A percentile compares a stretch with the other conserved stretches of the same genome.
These are phyloP conservation scores for Ophiobolus disseminans DNA, from an alignment of 2,329 filamentous ascomycete species.

Conservation along the genomic window DNA sequence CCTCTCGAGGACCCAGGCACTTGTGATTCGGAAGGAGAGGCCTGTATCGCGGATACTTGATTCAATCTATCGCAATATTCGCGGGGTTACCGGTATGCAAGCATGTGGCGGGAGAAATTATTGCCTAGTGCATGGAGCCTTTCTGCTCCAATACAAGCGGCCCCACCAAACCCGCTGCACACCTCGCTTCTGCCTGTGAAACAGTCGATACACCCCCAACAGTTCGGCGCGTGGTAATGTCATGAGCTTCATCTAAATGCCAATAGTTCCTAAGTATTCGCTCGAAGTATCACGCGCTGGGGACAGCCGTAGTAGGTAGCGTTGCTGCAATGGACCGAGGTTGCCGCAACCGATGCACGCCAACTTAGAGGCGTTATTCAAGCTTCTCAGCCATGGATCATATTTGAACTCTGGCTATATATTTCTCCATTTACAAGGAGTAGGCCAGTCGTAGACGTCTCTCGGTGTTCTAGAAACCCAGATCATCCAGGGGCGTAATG, in stretches of 20 bases:
- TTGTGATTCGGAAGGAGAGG: constrained; percentile 1
- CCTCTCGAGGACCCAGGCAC: background rate
- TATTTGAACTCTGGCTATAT: constrained; percentile 3
- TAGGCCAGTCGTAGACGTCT: background rate
- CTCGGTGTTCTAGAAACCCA: background rate
- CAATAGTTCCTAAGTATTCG: background rate
- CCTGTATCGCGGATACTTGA: constrained; percentile 8
- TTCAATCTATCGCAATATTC: background rate
- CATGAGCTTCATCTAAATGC: constrained; percentile 1
- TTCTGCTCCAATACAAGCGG: background rate
- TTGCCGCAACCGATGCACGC: background rate
- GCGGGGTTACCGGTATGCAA: constrained; percentile 4
- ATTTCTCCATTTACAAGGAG: too few relatives aligned
- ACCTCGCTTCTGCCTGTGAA: constrained; percentile 5
- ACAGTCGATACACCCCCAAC: constrained; percentile 11
- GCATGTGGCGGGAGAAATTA: constrained; percentile 6
- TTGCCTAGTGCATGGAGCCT: background rate
- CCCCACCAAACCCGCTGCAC: background rate
- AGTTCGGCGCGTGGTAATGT: constrained; percentile 5
- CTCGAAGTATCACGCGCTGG: too few relatives aligned
- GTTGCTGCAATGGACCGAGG: background rate
- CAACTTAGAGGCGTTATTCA: constrained; percentile 5
- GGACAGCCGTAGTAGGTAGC: too few relatives aligned
- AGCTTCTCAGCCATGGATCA: constrained; percentile 10
- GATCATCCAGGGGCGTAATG: constrained; percentile 1